These are phyloP conservation scores for Fraxinus angustifolia DNA, from an alignment of 305 asterid species.

Conservation along the genomic window DNA sequence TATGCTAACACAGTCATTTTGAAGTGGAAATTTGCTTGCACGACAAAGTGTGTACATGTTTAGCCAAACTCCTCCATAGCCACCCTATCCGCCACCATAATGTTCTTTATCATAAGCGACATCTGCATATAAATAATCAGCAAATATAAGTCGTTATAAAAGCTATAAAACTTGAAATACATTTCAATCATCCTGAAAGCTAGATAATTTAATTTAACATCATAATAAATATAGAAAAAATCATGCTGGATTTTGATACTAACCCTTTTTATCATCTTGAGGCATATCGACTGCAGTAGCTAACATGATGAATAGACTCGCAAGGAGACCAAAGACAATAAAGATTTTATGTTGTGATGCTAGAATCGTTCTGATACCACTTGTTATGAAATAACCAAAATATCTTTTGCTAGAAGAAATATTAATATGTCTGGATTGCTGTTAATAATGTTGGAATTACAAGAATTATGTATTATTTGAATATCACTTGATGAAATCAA, in stretches of 20 bases:
- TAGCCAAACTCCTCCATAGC: slow-evolving; percentile 11
- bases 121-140: background rate
- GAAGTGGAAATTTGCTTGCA: too few relatives aligned
- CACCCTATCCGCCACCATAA: slow-evolving; percentile 18
- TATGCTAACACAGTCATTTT: too few relatives aligned
- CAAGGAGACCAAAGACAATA: slow-evolving; percentile 21
- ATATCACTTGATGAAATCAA: too few relatives aligned
- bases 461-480: too few relatives aligned
- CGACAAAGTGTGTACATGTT: too few relatives aligned
- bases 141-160: background rate
- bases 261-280: slow-evolving; percentile 23
- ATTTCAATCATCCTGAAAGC: background rate
- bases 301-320: slow-evolving; percentile 26
- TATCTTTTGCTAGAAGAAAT: too few relatives aligned
- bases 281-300: slow-evolving; percentile 20
- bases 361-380: too few relatives aligned
- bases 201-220: background rate
- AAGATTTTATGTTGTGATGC: background rate
- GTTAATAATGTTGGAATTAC: too few relatives aligned
- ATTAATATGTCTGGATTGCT: too few relatives aligned
- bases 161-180: background rate
- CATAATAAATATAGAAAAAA: background rate
- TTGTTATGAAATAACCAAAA: too few relatives aligned
- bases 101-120: slow-evolving; percentile 1
- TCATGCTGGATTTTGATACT: background rate